Evolutionary conservation across 805 yeast species (phyloP), one percentile per base, ranked within the genome.

Genomic region (Schizosaccharomyces pombe): DNA sequence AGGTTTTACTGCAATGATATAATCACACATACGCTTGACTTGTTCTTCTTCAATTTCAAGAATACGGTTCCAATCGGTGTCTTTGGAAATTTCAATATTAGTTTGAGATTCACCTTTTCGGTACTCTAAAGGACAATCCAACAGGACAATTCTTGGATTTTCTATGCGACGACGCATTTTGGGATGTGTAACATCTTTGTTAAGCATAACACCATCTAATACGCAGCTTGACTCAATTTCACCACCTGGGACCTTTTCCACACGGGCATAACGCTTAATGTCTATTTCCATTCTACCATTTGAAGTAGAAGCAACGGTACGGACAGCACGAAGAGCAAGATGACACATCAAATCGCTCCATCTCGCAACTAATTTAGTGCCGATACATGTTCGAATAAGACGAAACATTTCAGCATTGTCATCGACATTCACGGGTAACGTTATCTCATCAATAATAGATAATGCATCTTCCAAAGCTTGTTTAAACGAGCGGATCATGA

Each of bases 91-190:
- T 71, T 91, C 99, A 61, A 91, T 85, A 69, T 91, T 89, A 55
- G 97, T 91, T 68, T 91, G 98, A 2, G 96, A 86, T 71, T 91
- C 99, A 60, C 98, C 99, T 75, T 91, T 91, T 72, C 91, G 91
- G 72, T 91, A 91, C 70, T 91, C 99, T 62, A 91, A 74, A 11
- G 99, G 96, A 69, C 96, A 87, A 70, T 91, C 99, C 61, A 91
- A 74, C 60, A 91, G 74, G 19, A 91, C 76, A 55, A 91, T 77
- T 59, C 89, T 77, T 53, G 99, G 99, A 63, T 85, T 83, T 65
- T 81, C 83, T 61, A 91, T 82, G 62, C 72, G 64, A 66, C 99
- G 79, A 62, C 80, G 80, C 99, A 91, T 91, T 68, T 87, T 86
- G 58, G 99, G 98, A 69, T 91, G 99, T n/a, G 93, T 86, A 56